Percentiles rank a stretch among this genome's conserved stretches.
These are phyloP conservation scores for Lachnellula cervina DNA, from an alignment of 2,329 filamentous ascomycete genomes.

Conservation along the genomic window DNA sequence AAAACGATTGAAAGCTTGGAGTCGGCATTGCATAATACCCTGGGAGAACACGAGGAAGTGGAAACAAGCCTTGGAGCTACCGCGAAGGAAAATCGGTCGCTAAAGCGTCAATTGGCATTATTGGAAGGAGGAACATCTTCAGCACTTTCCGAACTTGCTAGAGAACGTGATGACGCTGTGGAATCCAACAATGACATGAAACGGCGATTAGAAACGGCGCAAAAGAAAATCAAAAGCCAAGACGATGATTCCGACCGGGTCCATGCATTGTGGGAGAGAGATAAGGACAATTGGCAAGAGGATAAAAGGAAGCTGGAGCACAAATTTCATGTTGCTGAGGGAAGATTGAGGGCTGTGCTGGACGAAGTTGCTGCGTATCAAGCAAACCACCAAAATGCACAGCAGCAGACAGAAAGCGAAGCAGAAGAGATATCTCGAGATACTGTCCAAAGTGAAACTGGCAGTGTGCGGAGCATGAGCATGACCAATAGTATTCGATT, in stretches of 20 bases:
- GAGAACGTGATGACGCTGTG: conserved; percentile 80
- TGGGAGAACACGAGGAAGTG: conserved; percentile 69
- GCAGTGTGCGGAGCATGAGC: conserved; percentile 70
- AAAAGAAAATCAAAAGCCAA: conserved; percentile 71
- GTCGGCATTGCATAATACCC: conserved; percentile 62
- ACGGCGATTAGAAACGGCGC: conserved; percentile 68
- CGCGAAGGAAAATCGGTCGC: conserved; percentile 70
- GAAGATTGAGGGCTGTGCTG: conserved; percentile 73
- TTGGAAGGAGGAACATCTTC: conserved; percentile 85
- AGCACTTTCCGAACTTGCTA: conserved; percentile 75
- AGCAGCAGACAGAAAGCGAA: conserved; percentile 49
- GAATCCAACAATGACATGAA: conserved; percentile 67
- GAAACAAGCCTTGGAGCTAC: conserved; percentile 56
- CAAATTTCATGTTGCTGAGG: conserved; percentile 85
- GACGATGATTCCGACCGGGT: conserved; percentile 79
- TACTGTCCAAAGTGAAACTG: conserved; percentile 57
- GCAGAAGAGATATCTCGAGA: conserved; percentile 58
- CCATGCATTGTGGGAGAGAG: conserved; percentile 75
- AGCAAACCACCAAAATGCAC: conserved; percentile 43
- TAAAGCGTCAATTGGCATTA: conserved; percentile 80
- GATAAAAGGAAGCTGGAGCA: conserved; percentile 79
- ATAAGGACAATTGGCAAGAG: conserved; percentile 79
- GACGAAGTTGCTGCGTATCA: conserved; percentile 78
- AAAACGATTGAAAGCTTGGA: conserved; percentile 85
- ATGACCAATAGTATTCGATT: conserved; percentile 68